Evolutionary conservation across 805 yeast species (phyloP).

Genomic region (Myxozyma melibiosi): DNA sequence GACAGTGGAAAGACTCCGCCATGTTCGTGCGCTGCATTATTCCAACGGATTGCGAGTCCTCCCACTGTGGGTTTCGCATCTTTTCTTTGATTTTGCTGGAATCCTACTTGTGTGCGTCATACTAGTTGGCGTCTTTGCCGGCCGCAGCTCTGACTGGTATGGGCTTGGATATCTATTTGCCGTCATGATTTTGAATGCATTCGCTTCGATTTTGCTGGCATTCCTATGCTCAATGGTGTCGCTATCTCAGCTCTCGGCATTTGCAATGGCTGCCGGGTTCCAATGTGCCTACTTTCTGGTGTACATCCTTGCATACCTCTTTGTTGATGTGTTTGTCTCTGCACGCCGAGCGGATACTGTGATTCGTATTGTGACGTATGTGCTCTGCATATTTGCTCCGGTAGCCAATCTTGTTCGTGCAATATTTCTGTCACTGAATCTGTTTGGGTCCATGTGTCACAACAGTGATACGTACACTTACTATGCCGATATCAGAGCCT

Average conservation of each 20-base stretch:
- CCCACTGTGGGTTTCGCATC: slow-evolving; percentile 42
- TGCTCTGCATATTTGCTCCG: slow-evolving; percentile 39
- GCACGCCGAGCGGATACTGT: slow-evolving; percentile 34
- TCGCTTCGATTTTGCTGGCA: slow-evolving; percentile 38
- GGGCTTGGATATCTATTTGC: slow-evolving; percentile 42
- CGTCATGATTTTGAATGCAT: slow-evolving; percentile 39
- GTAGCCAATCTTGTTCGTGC: slow-evolving; percentile 38
- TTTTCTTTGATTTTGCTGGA: slow-evolving; percentile 36
- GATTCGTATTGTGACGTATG: slow-evolving; percentile 35
- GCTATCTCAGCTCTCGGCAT: slow-evolving; percentile 44
- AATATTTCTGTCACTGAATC: slow-evolving; percentile 39
- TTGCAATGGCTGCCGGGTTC: slow-evolving; percentile 43
- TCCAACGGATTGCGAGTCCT: slow-evolving; percentile 42
- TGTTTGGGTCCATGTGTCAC: slow-evolving; percentile 40
- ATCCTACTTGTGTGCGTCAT: slow-evolving; percentile 36
- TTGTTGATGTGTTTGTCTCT: slow-evolving; percentile 38
- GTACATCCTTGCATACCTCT: slow-evolving; percentile 40
- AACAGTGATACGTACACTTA: slow-evolving; percentile 28
- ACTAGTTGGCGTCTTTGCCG: slow-evolving; percentile 37
- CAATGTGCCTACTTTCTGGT: slow-evolving; percentile 40
- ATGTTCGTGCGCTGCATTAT: slow-evolving; percentile 43
- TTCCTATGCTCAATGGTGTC: slow-evolving; percentile 40
- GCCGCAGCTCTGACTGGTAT: slow-evolving; percentile 32
- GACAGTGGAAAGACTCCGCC: slow-evolving; percentile 41
- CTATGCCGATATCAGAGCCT: slow-evolving; percentile 39